These are phyloP conservation scores for Omphalotus guepiniiformis DNA, from an alignment of 768 basidiomycete genomes.

Conservation along the genomic window DNA sequence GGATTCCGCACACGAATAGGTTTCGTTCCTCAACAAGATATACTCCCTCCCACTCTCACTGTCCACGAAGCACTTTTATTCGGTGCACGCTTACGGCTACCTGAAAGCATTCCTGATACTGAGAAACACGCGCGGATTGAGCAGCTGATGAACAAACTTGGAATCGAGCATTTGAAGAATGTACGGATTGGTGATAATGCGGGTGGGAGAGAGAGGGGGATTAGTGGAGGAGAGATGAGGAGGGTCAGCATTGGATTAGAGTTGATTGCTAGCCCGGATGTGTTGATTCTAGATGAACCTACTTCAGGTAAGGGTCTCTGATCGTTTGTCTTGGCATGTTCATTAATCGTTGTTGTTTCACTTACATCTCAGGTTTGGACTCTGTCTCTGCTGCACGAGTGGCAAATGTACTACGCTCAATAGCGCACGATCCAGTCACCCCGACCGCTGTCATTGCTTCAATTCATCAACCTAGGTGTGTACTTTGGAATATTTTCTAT, in stretches of 20 bases:
- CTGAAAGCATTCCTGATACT: slow-evolving; percentile 60
- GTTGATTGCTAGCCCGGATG: slow-evolving; percentile 78
- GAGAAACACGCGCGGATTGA: slow-evolving; percentile 67
- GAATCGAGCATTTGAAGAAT: slow-evolving; percentile 65
- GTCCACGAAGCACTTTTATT: slow-evolving; percentile 81
- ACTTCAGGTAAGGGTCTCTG: slow-evolving; percentile 42
- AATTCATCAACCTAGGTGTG: slow-evolving; percentile 81
- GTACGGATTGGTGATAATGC: slow-evolving; percentile 64
- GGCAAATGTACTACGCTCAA: slow-evolving; percentile 68
- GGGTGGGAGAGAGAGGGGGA: slow-evolving; percentile 71
- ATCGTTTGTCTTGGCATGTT: background rate
- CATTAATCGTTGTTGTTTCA: background rate
- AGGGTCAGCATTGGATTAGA: slow-evolving; percentile 89
- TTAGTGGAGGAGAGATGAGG: slow-evolving; percentile 90
- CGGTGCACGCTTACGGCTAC: slow-evolving; percentile 79
- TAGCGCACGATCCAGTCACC: slow-evolving; percentile 63
- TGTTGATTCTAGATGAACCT: slow-evolving; percentile 87
- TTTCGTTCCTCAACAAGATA: slow-evolving; percentile 85
- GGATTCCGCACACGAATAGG: slow-evolving; percentile 46
- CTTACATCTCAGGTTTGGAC: slow-evolving; percentile 55
- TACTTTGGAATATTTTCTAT: slow-evolving; percentile 7
- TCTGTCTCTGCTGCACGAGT: slow-evolving; percentile 83
- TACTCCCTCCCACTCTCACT: slow-evolving; percentile 75
- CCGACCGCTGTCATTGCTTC: slow-evolving; percentile 83
- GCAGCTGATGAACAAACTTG: slow-evolving; percentile 71